Evolutionary conservation across 441 rosid genomes (phyloP).

Genomic region (Populus trichocarpa): DNA sequence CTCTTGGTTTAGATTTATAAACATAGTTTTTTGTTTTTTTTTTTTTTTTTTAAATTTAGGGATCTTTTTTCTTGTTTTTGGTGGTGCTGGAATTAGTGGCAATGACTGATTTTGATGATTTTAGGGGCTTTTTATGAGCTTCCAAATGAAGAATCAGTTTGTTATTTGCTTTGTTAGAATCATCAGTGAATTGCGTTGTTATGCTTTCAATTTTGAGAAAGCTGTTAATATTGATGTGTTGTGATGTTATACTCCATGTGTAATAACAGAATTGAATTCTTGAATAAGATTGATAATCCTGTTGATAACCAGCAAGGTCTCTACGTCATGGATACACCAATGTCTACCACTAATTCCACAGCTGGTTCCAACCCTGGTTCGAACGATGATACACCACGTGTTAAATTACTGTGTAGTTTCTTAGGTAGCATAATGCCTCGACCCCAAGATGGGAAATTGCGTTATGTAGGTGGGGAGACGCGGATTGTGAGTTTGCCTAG

Average conservation of each 20-base stretch:
- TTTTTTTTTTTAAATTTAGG: neutral
- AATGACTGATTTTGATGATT: neutral
- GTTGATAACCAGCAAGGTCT: conserved; percentile 23
- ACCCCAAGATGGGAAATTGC: conserved; percentile 86
- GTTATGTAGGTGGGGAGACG: conserved; percentile 98
- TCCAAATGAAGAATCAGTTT: neutral
- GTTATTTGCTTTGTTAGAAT: neutral
- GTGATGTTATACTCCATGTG: conserved; percentile 45
- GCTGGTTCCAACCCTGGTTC: conserved; percentile 42
- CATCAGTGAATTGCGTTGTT: neutral
- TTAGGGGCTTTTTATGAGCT: neutral
- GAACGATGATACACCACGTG: conserved; percentile 65
- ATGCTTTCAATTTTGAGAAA: neutral
- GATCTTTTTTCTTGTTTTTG: neutral
- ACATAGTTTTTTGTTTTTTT: no score
- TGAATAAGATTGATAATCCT: conserved; percentile 26
- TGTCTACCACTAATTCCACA: conserved; percentile 25
- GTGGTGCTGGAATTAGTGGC: neutral
- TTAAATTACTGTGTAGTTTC: conserved; percentile 91
- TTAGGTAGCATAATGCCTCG: conserved; percentile 90
- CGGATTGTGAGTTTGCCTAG: conserved; percentile 72
- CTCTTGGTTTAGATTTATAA: neutral
- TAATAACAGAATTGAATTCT: conserved; percentile 38
- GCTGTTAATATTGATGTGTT: neutral
- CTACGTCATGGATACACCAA: conserved; percentile 52